phyloP scores from a whole-genome alignment of 768 basidiomycete species.

The Serendipita vermifera region DNA sequence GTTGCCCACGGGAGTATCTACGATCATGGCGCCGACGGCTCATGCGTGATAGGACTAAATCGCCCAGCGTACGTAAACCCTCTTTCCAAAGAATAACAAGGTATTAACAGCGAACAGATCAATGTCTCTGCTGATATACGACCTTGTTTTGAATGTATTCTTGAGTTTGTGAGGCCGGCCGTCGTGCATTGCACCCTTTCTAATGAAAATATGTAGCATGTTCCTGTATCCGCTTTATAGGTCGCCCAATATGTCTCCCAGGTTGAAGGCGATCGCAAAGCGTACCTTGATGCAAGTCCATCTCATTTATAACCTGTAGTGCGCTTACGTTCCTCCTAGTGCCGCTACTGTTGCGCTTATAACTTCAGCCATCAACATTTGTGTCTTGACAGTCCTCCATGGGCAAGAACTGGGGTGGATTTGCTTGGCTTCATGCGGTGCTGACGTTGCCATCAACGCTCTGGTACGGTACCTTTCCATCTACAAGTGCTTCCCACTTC shows the following conservation, averaged over 20 bases:
- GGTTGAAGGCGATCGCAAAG: slow-evolving; percentile 28
- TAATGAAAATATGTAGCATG: slow-evolving; percentile 15
- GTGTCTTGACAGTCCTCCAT: slow-evolving; percentile 33
- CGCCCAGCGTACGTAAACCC: slow-evolving; percentile 22
- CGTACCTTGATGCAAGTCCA: slow-evolving; percentile 31
- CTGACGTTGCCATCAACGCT: neutral
- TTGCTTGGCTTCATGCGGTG: slow-evolving; percentile 31
- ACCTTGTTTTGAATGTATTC: slow-evolving; percentile 29
- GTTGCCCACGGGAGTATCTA: neutral
- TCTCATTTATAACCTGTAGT: neutral
- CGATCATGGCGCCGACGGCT: slow-evolving; percentile 20
- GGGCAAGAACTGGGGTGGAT: slow-evolving; percentile 38
- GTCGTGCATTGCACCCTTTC: neutral
- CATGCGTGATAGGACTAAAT: slow-evolving; percentile 38
- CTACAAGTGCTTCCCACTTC: neutral
- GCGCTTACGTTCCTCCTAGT: slow-evolving; percentile 17
- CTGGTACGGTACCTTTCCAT: neutral
- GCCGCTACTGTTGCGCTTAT: slow-evolving; percentile 35
- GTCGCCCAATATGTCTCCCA: slow-evolving; percentile 24
- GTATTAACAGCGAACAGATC: slow-evolving; percentile 19
- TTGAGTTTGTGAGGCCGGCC: slow-evolving; percentile 7
- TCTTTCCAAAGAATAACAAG: neutral
- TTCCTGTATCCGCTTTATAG: slow-evolving; percentile 37
- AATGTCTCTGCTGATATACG: slow-evolving; percentile 34
- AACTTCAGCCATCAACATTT: slow-evolving; percentile 36